phyloP scores from a whole-genome alignment of 768 basidiomycete genomes.

The Termitomyces sp. region DNA sequence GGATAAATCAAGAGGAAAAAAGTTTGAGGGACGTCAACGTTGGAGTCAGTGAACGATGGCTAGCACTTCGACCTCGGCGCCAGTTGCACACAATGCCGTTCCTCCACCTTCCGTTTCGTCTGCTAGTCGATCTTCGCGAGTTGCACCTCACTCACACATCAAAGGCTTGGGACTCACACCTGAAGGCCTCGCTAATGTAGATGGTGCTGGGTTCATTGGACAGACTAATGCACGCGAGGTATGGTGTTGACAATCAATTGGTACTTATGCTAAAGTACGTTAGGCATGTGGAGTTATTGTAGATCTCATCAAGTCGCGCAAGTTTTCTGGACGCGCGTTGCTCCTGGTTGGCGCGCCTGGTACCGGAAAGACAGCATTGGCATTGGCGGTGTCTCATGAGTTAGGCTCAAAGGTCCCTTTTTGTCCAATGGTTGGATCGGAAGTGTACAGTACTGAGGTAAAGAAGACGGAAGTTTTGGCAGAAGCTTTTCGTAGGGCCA shows the following conservation, averaged over 20 bases:
- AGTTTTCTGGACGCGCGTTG: slow-evolving; percentile 90
- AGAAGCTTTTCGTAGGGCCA: slow-evolving; percentile 91
- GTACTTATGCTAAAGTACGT: background rate
- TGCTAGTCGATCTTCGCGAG: slow-evolving; percentile 66
- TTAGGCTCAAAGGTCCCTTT: slow-evolving; percentile 94
- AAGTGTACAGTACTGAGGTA: slow-evolving; percentile 95
- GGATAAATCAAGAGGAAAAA: background rate
- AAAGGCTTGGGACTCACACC: slow-evolving; percentile 88
- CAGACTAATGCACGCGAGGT: slow-evolving; percentile 91
- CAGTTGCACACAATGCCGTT: slow-evolving; percentile 68
- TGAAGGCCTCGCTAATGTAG: slow-evolving; percentile 72
- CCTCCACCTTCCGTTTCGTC: slow-evolving; percentile 61
- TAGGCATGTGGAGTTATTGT: slow-evolving; percentile 91
- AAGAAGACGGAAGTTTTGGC: slow-evolving; percentile 99
- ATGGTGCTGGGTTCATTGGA: slow-evolving; percentile 85
- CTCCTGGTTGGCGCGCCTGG: slow-evolving; percentile 94
- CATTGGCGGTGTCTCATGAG: slow-evolving; percentile 93
- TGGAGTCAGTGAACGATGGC: slow-evolving; percentile 4
- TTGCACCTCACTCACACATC: slow-evolving; percentile 93
- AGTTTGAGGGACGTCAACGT: background rate
- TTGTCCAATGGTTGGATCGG: slow-evolving; percentile 97
- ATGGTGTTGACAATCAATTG: slow-evolving; percentile 9
- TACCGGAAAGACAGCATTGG: slow-evolving; percentile 96
- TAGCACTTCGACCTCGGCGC: slow-evolving; percentile 40
- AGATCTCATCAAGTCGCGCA: slow-evolving; percentile 84